Evolutionary conservation across 129 eudicot genomes (phyloP).

Genomic region (Flaveria bidentis): DNA sequence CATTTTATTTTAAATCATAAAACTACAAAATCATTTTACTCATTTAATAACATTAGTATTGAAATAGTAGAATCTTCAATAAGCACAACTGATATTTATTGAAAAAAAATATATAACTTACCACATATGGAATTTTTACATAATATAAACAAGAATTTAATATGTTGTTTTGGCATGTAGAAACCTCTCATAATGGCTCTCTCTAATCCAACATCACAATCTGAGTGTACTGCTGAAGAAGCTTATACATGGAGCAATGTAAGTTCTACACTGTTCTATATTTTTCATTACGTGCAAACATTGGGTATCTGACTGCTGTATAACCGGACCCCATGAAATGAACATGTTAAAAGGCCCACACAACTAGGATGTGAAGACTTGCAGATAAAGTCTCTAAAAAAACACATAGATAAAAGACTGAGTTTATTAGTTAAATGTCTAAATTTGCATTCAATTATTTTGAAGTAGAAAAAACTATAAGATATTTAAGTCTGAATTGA

Average conservation of each 20-base stretch:
- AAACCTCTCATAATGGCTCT: constrained; percentile 94
- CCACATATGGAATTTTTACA: too few relatives aligned
- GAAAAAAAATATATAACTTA: neutral
- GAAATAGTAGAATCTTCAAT: neutral
- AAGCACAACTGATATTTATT: neutral
- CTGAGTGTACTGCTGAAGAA: constrained; percentile 99
- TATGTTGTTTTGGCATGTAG: constrained; percentile 43
- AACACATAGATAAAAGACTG: neutral
- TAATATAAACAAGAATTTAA: neutral
- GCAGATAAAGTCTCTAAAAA: neutral
- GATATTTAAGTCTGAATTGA: too few relatives aligned
- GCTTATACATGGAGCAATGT: constrained; percentile 97
- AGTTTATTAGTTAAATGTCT: neutral
- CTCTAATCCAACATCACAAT: constrained; percentile 97
- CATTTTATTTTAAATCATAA: neutral
- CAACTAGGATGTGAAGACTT: neutral
- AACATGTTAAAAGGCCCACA: neutral
- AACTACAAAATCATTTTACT: neutral
- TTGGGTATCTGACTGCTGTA: neutral
- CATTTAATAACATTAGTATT: neutral
- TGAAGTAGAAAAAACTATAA: neutral
- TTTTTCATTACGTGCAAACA: constrained; percentile 13
- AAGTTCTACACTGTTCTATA: constrained; percentile 20
- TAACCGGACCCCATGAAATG: constrained; percentile 1
- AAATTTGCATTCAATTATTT: neutral